These are phyloP conservation scores for Salix viminalis DNA, from an alignment of 345 rosid genomes.

Conservation along the genomic window DNA sequence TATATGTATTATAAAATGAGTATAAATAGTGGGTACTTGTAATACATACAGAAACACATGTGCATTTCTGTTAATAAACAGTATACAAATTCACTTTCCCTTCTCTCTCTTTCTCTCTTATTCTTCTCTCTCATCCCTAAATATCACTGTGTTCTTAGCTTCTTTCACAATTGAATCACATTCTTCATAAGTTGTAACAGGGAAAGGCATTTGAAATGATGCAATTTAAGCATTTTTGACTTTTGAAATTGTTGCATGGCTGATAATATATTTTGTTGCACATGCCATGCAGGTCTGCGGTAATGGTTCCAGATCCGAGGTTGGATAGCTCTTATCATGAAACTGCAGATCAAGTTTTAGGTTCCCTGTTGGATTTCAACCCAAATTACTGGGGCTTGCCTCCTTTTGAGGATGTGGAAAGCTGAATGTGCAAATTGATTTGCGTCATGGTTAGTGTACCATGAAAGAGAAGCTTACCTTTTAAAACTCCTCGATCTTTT, in stretches of 20 bases:
- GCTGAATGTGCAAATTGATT: constrained; percentile 10
- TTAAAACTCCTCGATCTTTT: not conserved
- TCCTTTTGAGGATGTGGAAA: constrained; percentile 41
- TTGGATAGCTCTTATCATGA: constrained; percentile 58
- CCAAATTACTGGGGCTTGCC: constrained; percentile 75
- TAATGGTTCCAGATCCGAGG: constrained; percentile 91
- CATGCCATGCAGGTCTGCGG: constrained; percentile 49
- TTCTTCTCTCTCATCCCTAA: no score
- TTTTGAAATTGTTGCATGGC: not conserved
- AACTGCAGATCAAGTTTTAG: constrained; percentile 68
- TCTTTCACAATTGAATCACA: no score
- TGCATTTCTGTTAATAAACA: no score
- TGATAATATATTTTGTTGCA: not conserved
- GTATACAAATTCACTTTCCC: no score
- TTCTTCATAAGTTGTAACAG: no score
- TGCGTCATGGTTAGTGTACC: not conserved
- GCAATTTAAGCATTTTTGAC: not conserved
- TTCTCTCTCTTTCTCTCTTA: no score
- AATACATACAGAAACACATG: no score
- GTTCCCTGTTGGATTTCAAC: constrained; percentile 61
- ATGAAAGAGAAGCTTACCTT: not conserved
- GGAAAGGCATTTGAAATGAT: not conserved
- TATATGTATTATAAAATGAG: no score
- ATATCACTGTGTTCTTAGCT: no score
- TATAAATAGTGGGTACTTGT: no score